Evolutionary conservation across 192 early-diverging fungal species (phyloP), one percentile per base, ranked within the genome.

Genomic region (Entomortierella parvispora): DNA sequence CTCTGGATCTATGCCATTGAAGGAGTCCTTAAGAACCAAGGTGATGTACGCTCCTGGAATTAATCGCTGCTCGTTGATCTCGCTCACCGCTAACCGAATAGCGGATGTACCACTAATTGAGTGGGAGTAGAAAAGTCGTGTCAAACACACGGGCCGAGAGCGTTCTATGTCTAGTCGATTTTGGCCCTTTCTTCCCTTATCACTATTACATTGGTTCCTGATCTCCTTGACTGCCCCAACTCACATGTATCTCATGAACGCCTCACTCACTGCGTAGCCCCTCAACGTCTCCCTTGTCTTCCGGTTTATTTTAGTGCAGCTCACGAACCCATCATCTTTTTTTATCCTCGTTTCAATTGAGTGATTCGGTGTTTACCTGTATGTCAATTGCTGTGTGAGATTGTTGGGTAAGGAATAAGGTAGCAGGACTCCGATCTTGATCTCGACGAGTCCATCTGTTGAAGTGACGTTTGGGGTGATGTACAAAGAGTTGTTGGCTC

Each of bases 1-100:
- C 5, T 80, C 80, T 1, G 77, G 56, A 17, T 79, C 79, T 9
- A 48, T 40, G 14, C 70, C 72, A 37, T 82, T 82, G 69, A 80
- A 86, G 9, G 84, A 86, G 40, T 86, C 84, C 44, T 82, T 83
- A 25, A 83, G 64, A 12, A 86, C 81, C 32, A 86, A 15, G 1
- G 84, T 83, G 25, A 86, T 77, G 48, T 83, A 86, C 8, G 82
- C 84, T 3, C 82, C 82, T 33, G 84, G 80, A 22, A 86, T 86
- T 2, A 81, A 17, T 18, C 65, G 58, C n/a, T 70, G 62, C 5
- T 43, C 63, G 60, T 86, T 86, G 55, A 86, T 86, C 65, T 86
- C 80, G 58, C 79, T 72, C 7, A 66, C 84, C 4, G 84, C 84
- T 63, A 86, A 60, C 22, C 84, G 77, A 22, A 86, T 86, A 17